Percentiles rank a stretch among this genome's conserved stretches.
Evolutionary conservation across 192 early-diverging fungal species (phyloP).

Genomic region (Umbelopsis ramanniana): DNA sequence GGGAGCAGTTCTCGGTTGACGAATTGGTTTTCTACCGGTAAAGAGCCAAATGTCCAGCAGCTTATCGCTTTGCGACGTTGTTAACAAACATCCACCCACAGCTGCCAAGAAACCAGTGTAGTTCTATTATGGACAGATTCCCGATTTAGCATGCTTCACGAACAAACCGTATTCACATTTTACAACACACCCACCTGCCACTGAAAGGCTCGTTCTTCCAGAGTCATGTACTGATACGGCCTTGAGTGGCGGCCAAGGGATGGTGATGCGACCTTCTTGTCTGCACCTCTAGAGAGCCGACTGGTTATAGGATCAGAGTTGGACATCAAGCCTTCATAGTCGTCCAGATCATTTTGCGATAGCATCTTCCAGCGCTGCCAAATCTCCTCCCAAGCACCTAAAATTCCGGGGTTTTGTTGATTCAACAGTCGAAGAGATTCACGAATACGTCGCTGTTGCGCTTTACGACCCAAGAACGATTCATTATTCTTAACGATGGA

Average conservation of each 20-base stretch:
- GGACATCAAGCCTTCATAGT: not conserved
- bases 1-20: constrained; percentile 16
- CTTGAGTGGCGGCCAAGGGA: not conserved
- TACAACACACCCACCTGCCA: not conserved
- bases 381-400: constrained; percentile 82
- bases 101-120: constrained; percentile 82
- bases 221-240: not conserved
- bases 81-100: constrained; percentile 65
- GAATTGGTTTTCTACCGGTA: not conserved
- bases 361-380: constrained; percentile 72
- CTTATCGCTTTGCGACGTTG: constrained; percentile 1
- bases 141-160: no score
- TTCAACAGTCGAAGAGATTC: constrained; percentile 62
- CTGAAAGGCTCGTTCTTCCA: not conserved
- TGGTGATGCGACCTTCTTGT: not conserved
- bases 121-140: constrained; percentile 67
- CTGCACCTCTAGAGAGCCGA: not conserved
- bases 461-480: constrained; percentile 53
- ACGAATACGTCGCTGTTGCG: constrained; percentile 74
- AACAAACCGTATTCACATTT: no score
- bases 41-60: constrained; percentile 7
- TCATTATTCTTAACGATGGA: constrained; percentile 47
- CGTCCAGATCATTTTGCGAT: constrained; percentile 22
- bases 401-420: constrained; percentile 68
- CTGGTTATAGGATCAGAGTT: not conserved